A percentile compares a stretch with the other conserved stretches of the same genome.
Evolutionary conservation across 1,284 basidiomycete genomes (phyloP).

Genomic region (Coniferiporia weirii): DNA sequence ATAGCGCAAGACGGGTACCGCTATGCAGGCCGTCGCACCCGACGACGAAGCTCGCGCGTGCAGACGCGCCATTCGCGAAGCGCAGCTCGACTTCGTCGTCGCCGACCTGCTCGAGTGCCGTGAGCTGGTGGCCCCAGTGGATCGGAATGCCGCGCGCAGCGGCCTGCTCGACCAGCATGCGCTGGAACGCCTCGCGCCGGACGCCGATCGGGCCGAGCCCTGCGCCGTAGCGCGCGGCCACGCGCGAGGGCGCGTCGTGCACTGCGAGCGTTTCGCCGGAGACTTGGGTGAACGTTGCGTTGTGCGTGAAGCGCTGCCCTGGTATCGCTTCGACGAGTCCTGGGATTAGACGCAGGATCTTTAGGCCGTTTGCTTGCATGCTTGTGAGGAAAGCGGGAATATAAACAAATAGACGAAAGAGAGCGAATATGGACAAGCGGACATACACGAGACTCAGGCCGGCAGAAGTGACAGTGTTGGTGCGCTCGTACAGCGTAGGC

Average conservation of each 20-base stretch:
- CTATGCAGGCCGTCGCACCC: slow-evolving; percentile 46
- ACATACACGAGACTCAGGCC: slow-evolving; percentile 36
- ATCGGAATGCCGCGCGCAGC: slow-evolving; percentile 32
- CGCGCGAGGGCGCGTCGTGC: slow-evolving; percentile 22
- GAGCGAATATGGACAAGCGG: background rate
- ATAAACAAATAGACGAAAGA: background rate
- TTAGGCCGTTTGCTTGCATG: slow-evolving; percentile 38
- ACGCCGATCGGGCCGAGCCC: slow-evolving; percentile 30
- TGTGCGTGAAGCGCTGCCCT: slow-evolving; percentile 26
- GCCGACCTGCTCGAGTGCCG: slow-evolving; percentile 28
- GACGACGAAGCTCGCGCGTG: slow-evolving; percentile 37
- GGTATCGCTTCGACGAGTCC: slow-evolving; percentile 32
- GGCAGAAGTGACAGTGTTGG: slow-evolving; percentile 25
- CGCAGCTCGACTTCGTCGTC: slow-evolving; percentile 31
- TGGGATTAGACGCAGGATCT: slow-evolving; percentile 37
- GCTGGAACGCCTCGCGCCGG: slow-evolving; percentile 31
- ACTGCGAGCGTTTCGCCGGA: slow-evolving; percentile 31
- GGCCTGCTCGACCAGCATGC: slow-evolving; percentile 31
- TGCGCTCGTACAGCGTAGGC: slow-evolving; percentile 39
- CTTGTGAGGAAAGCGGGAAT: slow-evolving; percentile 22
- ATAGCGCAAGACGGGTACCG: slow-evolving; percentile 35
- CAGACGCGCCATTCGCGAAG: slow-evolving; percentile 35
- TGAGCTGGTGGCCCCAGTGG: slow-evolving; percentile 34
- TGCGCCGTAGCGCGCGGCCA: slow-evolving; percentile 21
- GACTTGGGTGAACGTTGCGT: slow-evolving; percentile 29